Base-by-base conservation (phyloP, 345 rosid species). In the Adansonia digitata region DNA sequence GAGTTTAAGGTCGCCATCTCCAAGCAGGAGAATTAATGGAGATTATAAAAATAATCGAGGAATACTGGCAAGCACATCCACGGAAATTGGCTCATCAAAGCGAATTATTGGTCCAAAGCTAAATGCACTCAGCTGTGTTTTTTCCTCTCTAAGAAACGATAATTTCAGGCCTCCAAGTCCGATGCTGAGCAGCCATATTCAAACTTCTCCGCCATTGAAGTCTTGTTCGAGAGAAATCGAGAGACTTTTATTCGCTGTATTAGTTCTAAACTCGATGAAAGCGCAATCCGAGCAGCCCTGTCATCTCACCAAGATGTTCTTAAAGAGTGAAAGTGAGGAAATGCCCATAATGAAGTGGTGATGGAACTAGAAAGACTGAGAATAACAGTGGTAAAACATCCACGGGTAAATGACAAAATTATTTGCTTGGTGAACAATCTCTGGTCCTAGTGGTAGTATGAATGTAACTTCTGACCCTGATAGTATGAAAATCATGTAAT, bases 1-100 rank as follows among this genome's bases (percentile, higher is more conserved):
- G 75, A 84, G 92, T 82, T 86, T 84, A 39, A 82, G 81, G 39
- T 88, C 91, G 10, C 92, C 87, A 22, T 87, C 94, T 72, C 90
- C 88, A 2, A 90, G 88, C 63, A 78, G 89, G 75, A 86, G 95
- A 82, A 86, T 84, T 34, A 82, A 75, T n/a, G n/a, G n/a, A n/a
- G n/a, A n/a, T n/a, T n/a, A 84, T 2, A 67, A 60, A 45, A 49
- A 75, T 48, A 75, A 14, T 24, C 53, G 83, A 71, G 77, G 75
- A 72, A 7, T 73, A 68, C 72, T 63, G 31, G 40, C 82, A 17
- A 64, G 46, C 3, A 27, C 82, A 7, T 34, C 62, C 0, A 71
- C 74, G 74, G 86, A 83, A 56, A 78, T 7, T 15, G 57, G 79
- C 75, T 78, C 90, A 61, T 72, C 90, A 68, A 78, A 81, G 69